A percentile compares a stretch with the other conserved stretches of the same genome.
These are phyloP conservation scores for Anthoceros angustus DNA, from an alignment of 225 moss, liverwort and hornwort genomes.

Conservation along the genomic window DNA sequence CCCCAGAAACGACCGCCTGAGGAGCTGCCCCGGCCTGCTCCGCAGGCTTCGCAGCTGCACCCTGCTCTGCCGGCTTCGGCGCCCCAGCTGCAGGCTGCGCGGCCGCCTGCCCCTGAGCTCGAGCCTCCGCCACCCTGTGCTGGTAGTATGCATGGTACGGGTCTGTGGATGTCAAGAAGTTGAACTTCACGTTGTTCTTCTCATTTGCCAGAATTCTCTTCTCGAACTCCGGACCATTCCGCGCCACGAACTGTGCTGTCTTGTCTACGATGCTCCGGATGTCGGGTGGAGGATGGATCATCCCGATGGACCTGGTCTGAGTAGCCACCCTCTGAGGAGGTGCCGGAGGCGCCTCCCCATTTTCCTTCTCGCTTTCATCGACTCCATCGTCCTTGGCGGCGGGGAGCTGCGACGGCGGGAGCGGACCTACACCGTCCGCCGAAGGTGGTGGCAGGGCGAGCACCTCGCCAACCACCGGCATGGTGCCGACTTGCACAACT, in stretches of 20 bases:
- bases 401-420: conserved; percentile 60
- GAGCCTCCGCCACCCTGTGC: conserved; percentile 86
- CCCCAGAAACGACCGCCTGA: conserved; percentile 21
- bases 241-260: conserved; percentile 96
- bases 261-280: conserved; percentile 98
- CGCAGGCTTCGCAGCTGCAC: conserved; percentile 21
- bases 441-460: conserved; percentile 97
- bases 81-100: conserved; percentile 22
- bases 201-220: conserved; percentile 95
- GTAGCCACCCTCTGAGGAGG: conserved; percentile 79
- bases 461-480: conserved; percentile 91
- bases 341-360: conserved; percentile 18
- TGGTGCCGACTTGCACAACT: conserved; percentile 12
- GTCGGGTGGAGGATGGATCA: conserved; percentile 98
- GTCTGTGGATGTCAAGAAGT: conserved; percentile 85
- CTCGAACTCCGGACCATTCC: conserved; percentile 97
- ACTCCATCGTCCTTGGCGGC: conserved; percentile 15
- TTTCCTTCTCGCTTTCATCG: conserved; percentile 24
- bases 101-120: conserved; percentile 61
- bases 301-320: conserved; percentile 91
- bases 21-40: conserved; percentile 31
- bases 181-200: conserved; percentile 98
- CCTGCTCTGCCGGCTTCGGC: conserved; percentile 49
- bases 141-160: conserved; percentile 96
- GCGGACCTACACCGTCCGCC: conserved; percentile 66